Evolutionary conservation across 2,329 filamentous ascomycete species (phyloP), one percentile per base, ranked within the genome.

Genomic region (Trichoderma guizhouense): DNA sequence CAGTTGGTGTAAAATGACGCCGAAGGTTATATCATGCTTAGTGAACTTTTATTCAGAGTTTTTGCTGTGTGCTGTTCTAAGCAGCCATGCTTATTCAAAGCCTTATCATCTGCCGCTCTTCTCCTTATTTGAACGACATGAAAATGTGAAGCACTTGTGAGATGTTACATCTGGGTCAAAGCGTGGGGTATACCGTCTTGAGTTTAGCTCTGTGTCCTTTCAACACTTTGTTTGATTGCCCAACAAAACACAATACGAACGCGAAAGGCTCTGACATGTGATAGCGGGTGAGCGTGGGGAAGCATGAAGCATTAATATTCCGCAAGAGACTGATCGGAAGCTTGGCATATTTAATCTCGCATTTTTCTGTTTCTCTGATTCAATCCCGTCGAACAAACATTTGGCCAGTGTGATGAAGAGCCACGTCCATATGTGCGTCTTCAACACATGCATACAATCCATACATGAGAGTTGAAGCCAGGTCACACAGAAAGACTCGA

Each of bases 181-280:
- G n/a, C 51, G 24, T 39, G 51, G 32, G 28, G 14, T 61, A 51
- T 69, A n/a, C 66, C 66, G 11, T 47, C 57, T 34, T 53, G n/a
- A 61, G 66, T 39, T 61, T 61, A 69, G 66, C 36, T 43, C 34
- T 47, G 14, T 61, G 36, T n/a, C 6, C 24, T 60, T 69, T 61
- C 66, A 69, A 69, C 66, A 61, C 36, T 51, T 32, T 58, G 39
- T 43, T 43, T 43, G 39, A 43, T 43, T 43, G 28, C 66, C 66
- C 66, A 69, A 69, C 66, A 69, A 69, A 69, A 69, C 34, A 15
- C 39, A 53, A 62, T 51, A 51, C 55, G 30, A 34, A 62, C 12
- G 32, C 55, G 57, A 60, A 39, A 39, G 47, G 15, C 32, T 61
- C 60, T 71, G 36, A 51, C 68, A 63, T 71, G 68, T 71, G 68